Base-by-base conservation (phyloP, 2,329 filamentous ascomycete genomes). In the Claviceps digitariae region DNA sequence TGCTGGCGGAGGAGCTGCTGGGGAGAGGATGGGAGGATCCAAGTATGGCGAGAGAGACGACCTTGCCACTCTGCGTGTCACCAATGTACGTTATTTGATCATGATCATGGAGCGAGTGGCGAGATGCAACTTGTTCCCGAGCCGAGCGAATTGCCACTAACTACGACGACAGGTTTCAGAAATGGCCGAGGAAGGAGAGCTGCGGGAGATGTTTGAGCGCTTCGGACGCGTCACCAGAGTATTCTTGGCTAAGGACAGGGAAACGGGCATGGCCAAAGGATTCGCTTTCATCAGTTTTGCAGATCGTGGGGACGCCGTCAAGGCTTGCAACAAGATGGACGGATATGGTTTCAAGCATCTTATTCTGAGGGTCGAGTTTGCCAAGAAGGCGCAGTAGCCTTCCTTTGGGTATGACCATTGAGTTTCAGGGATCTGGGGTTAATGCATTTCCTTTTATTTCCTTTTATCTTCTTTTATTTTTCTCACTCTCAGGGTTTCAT, bases 271-370 rank as follows among this genome's bases (percentile, higher is more conserved):
- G 69, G 93, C 93, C 63, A 98, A 98, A 82, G 93, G 93, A 58
- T 98, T 98, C 69, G 94, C 94, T 27, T 98, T 98, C 71, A 95
- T 98, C 77, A 95, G 88, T 71, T 98, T 93, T 67, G 87, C 86
- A 56, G 93, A 98, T 70, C 79, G 93, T 62, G 72, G 77, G 61
- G 93, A 98, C 71, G 93, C 93, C 61, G 87, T 87, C 62, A 87
- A 86, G 75, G 93, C 93, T 43, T 95, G 88, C 74, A 85, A 86
- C 74, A 96, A 95, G 81, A 91, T 98, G 88, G 93, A 98, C 72
- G 93, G 93, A 65, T 96, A 79, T 62, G 87, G 87, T 73, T 91
- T 89, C 76, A 86, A 87, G 71, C 87, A 93, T 74, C 77, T 93
- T 64, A 93, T 93, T 69, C 72, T 93, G 64, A 79, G 86, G 67